Evolutionary conservation across 2,329 filamentous ascomycete genomes (phyloP).

Genomic region (Ilyonectria sp.): DNA sequence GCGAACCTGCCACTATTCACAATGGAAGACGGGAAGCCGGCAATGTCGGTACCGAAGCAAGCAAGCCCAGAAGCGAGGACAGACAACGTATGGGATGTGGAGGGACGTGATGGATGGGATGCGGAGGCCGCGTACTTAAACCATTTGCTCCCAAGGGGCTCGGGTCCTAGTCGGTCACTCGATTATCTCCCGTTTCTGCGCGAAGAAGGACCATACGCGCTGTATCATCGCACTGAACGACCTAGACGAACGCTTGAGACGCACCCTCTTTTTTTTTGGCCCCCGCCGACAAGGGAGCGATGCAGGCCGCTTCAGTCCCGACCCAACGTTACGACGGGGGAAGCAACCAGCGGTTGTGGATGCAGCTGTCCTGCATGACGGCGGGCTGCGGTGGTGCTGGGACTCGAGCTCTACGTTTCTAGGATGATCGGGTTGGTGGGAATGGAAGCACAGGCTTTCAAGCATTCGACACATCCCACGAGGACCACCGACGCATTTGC

Average conservation of each 20-base stretch:
- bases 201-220: slow-evolving; percentile 7
- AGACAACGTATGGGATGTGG: slow-evolving; percentile 3
- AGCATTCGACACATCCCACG: background rate
- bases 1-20: slow-evolving; percentile 2
- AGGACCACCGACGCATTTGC: background rate
- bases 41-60: slow-evolving; percentile 1
- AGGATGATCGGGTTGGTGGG: background rate
- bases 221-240: slow-evolving; percentile 17
- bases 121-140: slow-evolving; percentile 15
- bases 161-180: slow-evolving; percentile 6
- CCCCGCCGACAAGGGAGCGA: slow-evolving; percentile 17
- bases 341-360: slow-evolving; percentile 4
- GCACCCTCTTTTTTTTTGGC: slow-evolving; percentile 13
- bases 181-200: slow-evolving; percentile 12
- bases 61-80: background rate
- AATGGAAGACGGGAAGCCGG: background rate
- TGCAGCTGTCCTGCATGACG: slow-evolving; percentile 10
- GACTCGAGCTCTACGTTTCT: background rate
- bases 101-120: slow-evolving; percentile 4
- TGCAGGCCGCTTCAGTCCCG: slow-evolving; percentile 2
- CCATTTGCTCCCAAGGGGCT: slow-evolving; percentile 4
- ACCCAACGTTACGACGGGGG: slow-evolving; percentile 10
- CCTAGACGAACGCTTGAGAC: slow-evolving; percentile 1
- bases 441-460: background rate
- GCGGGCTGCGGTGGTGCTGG: background rate